Conservation (phyloP, 2,329 filamentous ascomycete genomes). For the Beauveria pseudobassiana region DNA sequence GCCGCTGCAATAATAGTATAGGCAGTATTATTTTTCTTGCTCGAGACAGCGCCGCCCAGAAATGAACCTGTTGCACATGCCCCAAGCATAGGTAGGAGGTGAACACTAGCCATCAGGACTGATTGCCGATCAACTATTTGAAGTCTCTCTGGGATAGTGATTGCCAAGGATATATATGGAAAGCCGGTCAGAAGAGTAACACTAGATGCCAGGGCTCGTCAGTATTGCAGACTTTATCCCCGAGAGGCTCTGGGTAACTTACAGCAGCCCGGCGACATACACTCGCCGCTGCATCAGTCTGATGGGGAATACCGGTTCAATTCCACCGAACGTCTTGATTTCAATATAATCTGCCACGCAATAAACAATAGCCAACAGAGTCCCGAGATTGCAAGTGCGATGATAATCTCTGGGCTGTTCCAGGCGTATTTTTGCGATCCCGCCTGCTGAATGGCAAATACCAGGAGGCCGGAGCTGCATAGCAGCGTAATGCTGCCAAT, state of each 20-base stretch:
- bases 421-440: constrained; percentile 45
- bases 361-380: constrained; percentile 42
- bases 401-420: constrained; percentile 43
- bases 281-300: constrained; percentile 39
- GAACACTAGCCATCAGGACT: constrained; percentile 46
- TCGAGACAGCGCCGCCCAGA: constrained; percentile 45
- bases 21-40: constrained; percentile 46
- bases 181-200: constrained; percentile 51
- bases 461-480: constrained; percentile 43
- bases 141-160: constrained; percentile 52
- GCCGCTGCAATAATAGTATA: constrained; percentile 42
- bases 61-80: constrained; percentile 50
- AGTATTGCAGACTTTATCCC: neutral
- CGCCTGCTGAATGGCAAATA: constrained; percentile 50
- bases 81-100: constrained; percentile 51
- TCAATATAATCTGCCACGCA: constrained; percentile 43
- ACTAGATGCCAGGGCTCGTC: constrained; percentile 24
- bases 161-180: constrained; percentile 49
- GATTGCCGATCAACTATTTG: constrained; percentile 50
- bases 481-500: constrained; percentile 44
- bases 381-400: constrained; percentile 38
- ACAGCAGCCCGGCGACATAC: constrained; percentile 45
- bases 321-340: constrained; percentile 25
- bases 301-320: constrained; percentile 50
- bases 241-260: constrained; percentile 17